These are phyloP conservation scores for Boletus subparvulus DNA, from an alignment of 768 basidiomycete species.

Conservation along the genomic window DNA sequence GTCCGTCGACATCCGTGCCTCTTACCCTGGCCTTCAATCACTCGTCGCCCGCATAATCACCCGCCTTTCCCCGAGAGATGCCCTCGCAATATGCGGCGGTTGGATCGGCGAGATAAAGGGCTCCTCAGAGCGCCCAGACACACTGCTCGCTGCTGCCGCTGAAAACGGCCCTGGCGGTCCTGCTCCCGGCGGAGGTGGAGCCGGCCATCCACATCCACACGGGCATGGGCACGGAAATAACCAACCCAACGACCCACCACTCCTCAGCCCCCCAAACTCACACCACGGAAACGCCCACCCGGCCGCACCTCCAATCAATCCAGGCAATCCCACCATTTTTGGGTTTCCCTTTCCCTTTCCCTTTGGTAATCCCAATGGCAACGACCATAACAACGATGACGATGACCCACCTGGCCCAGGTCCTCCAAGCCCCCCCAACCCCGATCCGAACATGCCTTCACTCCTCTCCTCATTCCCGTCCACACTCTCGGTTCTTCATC, in stretches of 20 bases:
- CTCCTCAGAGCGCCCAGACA: slow-evolving; percentile 12
- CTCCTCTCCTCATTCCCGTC: slow-evolving; percentile 33
- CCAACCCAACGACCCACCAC: slow-evolving; percentile 13
- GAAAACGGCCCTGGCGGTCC: neutral
- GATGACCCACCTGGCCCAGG: neutral
- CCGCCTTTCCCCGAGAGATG: slow-evolving; percentile 30
- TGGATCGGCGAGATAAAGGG: slow-evolving; percentile 37
- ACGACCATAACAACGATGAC: neutral
- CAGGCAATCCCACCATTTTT: slow-evolving; percentile 7
- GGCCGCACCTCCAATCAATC: neutral
- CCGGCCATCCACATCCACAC: slow-evolving; percentile 1
- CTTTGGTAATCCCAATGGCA: neutral
- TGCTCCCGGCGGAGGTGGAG: neutral
- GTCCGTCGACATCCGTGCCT: slow-evolving; percentile 49
- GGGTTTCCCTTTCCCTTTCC: slow-evolving; percentile 7
- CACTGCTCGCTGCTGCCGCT: neutral
- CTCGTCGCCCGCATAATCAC: slow-evolving; percentile 20
- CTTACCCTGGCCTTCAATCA: slow-evolving; percentile 18
- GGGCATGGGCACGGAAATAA: neutral
- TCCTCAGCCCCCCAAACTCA: slow-evolving; percentile 9
- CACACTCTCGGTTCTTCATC: slow-evolving; percentile 33
- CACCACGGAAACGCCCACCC: slow-evolving; percentile 1
- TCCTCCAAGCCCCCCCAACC: slow-evolving; percentile 2
- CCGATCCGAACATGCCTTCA: slow-evolving; percentile 21
- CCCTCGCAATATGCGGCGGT: slow-evolving; percentile 28